Base-by-base conservation (phyloP, 2,329 filamentous ascomycete genomes). In the Chrysoporthe cubensis region DNA sequence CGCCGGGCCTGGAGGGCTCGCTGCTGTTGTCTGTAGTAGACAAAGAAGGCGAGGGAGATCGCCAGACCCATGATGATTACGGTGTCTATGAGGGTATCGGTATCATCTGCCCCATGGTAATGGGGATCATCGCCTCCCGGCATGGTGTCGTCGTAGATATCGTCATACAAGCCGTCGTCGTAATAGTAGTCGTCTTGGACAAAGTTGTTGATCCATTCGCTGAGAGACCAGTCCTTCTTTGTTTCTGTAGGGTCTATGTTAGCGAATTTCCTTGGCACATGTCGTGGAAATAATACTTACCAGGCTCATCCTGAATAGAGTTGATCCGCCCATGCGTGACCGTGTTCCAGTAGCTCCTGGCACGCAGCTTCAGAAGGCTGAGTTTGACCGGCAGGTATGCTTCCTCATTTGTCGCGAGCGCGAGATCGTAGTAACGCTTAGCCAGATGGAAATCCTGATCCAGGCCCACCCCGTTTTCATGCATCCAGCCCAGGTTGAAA, bases 401-500 rank as follows among this genome's bases (percentile, higher is more conserved):
- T 79, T 99, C 96, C 61, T 90, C 86, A 74, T 97, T 99, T 0
- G 95, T 94, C 75, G 94, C 93, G 42, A 97, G 82, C 0, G 96
- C 95, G 69, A 96, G 87, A 74, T 99, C 96, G 76, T 99, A 99
- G 79, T 94, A 97, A 65, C 96, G 86, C 80, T 99, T 99, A 2
- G 96, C 96, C 66, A 99, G 88, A 76, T 99, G 96, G 77, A 96
- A 99, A 76, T 99, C 96, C 77, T 99, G 96, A 65, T 92, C 91
- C 26, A 98, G 87, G 1, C 94, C 93, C 62, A 98, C 85, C 8
- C 96, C 96, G 75, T 98, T 97, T 80, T 99, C 96, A 75, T 99
- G 94, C 95, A 99, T 98, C 96, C 96, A 99, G 5, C 96, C 96
- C 16, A 99, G 84, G 74, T 99, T 98, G 87, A 94, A 99, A 67